Conservation (phyloP, 2,329 filamentous ascomycete genomes). For the Pseudocercospora ulei region DNA sequence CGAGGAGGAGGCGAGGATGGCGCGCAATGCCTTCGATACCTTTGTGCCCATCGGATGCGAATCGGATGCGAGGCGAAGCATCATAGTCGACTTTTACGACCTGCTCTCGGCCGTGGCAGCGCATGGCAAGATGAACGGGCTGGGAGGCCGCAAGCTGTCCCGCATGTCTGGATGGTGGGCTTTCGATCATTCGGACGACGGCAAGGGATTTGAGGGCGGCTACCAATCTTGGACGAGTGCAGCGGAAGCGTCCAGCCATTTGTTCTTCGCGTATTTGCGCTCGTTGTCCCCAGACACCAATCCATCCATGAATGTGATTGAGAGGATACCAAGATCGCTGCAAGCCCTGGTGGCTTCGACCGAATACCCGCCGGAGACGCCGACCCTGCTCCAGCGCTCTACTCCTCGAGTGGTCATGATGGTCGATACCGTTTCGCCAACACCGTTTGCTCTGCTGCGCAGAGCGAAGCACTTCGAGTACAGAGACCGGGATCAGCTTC, state of each 20-base stretch:
- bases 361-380: slow-evolving; percentile 79
- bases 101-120: slow-evolving; percentile 82
- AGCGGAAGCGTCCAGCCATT: slow-evolving; percentile 87
- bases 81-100: slow-evolving; percentile 95
- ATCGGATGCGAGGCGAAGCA: slow-evolving; percentile 70
- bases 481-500: slow-evolving; percentile 71
- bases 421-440: slow-evolving; percentile 87
- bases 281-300: slow-evolving; percentile 71
- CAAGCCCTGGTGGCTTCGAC: slow-evolving; percentile 85
- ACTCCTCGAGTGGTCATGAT: slow-evolving; percentile 95
- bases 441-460: slow-evolving; percentile 80
- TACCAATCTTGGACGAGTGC: slow-evolving; percentile 85
- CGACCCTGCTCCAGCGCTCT: slow-evolving; percentile 63
- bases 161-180: slow-evolving; percentile 98
- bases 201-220: slow-evolving; percentile 86
- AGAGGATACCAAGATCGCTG: slow-evolving; percentile 76
- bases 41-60: slow-evolving; percentile 93
- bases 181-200: slow-evolving; percentile 79
- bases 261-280: slow-evolving; percentile 95
- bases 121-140: slow-evolving; percentile 83
- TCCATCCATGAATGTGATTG: slow-evolving; percentile 64
- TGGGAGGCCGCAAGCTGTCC: slow-evolving; percentile 86
- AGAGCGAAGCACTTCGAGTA: slow-evolving; percentile 94
- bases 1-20: slow-evolving; percentile 85
- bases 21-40: slow-evolving; percentile 85